Conservation (phyloP, 2,329 filamentous ascomycete genomes). For the Talaromyces rugulosus region DNA sequence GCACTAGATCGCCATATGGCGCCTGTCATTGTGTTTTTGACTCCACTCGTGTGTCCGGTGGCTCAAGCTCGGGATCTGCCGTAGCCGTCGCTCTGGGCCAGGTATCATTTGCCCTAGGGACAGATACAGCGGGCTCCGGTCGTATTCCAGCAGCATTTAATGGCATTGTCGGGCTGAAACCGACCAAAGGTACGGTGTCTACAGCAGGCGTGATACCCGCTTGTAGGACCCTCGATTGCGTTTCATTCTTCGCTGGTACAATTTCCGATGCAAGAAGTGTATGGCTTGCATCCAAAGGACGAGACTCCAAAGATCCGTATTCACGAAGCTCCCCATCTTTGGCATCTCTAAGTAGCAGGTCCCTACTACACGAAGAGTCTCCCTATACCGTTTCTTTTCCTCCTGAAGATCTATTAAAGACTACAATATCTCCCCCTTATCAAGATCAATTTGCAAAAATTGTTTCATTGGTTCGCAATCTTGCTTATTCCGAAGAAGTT, state of each 20-base stretch:
- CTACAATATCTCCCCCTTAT: neutral
- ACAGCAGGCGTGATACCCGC: constrained; percentile 33
- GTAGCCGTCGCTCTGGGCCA: constrained; percentile 50
- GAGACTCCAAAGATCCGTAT: constrained; percentile 50
- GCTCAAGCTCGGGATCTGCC: constrained; percentile 54
- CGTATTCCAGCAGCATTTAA: constrained; percentile 25
- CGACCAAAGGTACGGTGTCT: constrained; percentile 22
- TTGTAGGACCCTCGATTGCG: constrained; percentile 55
- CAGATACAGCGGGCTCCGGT: constrained; percentile 24
- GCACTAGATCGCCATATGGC: constrained; percentile 56
- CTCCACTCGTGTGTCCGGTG: constrained; percentile 50
- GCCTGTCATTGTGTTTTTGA: constrained; percentile 51
- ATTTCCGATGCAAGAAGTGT: constrained; percentile 44
- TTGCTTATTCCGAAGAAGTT: constrained; percentile 3
- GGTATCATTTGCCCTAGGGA: constrained; percentile 49
- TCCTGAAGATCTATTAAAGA: neutral
- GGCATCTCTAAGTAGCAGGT: constrained; percentile 1
- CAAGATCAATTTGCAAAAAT: constrained; percentile 6
- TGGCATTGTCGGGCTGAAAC: constrained; percentile 23
- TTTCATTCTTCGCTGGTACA: constrained; percentile 51
- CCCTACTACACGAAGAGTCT: constrained; percentile 5
- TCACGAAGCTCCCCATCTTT: constrained; percentile 24
- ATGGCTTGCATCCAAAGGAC: constrained; percentile 42
- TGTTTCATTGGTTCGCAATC: constrained; percentile 1
- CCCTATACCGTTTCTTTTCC: constrained; percentile 8